phyloP scores from a whole-genome alignment of 2,329 filamentous ascomycete species.

The Colletotrichum siamense region DNA sequence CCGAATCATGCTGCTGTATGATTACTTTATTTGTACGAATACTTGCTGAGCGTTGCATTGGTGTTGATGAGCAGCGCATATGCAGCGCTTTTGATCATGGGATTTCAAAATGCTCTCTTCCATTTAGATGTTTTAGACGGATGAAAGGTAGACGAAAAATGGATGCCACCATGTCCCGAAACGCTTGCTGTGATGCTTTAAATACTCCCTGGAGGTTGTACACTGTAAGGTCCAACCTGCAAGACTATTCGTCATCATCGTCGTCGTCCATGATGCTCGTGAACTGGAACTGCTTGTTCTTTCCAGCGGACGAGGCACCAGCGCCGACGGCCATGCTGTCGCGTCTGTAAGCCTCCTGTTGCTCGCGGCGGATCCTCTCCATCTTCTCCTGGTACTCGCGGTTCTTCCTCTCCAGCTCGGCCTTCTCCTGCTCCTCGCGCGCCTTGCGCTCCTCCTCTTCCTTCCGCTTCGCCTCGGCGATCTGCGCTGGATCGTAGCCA shows the following conservation, averaged over 20 bases:
- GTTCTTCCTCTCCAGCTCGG: constrained; percentile 52
- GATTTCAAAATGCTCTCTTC: neutral
- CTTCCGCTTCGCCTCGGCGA: constrained; percentile 55
- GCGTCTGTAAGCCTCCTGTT: constrained; percentile 37
- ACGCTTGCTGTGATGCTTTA: neutral
- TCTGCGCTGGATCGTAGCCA: constrained; percentile 62
- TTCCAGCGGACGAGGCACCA: constrained; percentile 30
- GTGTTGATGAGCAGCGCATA: neutral
- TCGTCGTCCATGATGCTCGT: constrained; percentile 59
- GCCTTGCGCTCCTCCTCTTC: constrained; percentile 52
- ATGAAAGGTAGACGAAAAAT: neutral
- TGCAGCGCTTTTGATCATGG: neutral
- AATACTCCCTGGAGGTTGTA: neutral
- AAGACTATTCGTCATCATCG: constrained; percentile 43
- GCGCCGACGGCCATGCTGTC: constrained; percentile 25
- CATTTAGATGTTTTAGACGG: constrained; percentile 10
- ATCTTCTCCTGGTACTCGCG: constrained; percentile 42
- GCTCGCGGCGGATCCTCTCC: constrained; percentile 44
- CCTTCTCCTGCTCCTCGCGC: constrained; percentile 40
- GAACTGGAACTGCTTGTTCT: constrained; percentile 63
- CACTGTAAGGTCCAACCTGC: neutral
- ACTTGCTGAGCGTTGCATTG: neutral
- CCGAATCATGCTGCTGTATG: constrained; percentile 2
- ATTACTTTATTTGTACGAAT: constrained; percentile 7
- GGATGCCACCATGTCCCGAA: neutral